Evolutionary conservation across 257 asterid genomes (phyloP).

Genomic region (Jaltomata sinuosa): DNA sequence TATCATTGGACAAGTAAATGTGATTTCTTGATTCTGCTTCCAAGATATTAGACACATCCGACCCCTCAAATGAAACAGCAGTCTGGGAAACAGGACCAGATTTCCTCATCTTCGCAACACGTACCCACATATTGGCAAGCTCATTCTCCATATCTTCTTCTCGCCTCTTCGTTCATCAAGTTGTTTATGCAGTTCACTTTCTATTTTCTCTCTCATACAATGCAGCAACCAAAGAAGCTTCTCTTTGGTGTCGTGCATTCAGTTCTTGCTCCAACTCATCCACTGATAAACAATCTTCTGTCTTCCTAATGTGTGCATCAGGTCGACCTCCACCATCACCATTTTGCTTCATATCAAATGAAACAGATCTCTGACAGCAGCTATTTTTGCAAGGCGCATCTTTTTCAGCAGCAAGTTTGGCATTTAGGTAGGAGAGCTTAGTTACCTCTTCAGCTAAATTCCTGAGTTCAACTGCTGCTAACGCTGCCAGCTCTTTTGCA

Average conservation of each 20-base stretch:
- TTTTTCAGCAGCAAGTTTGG: slow-evolving; percentile 41
- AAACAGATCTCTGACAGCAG: slow-evolving; percentile 33
- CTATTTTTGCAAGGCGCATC: slow-evolving; percentile 30
- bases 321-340: slow-evolving; percentile 13
- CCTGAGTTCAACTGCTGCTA: slow-evolving; percentile 82
- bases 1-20: slow-evolving; percentile 11
- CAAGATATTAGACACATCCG: background rate
- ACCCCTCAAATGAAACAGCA: slow-evolving; percentile 11
- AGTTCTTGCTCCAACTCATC: too few relatives aligned
- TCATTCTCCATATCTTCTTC: slow-evolving; percentile 60
- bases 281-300: slow-evolving; percentile 34
- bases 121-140: too few relatives aligned
- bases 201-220: slow-evolving; percentile 70
- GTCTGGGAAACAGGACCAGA: slow-evolving; percentile 18
- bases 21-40: slow-evolving; percentile 12
- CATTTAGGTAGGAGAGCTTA: slow-evolving; percentile 67
- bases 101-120: slow-evolving; percentile 45
- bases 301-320: slow-evolving; percentile 24
- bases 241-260: slow-evolving; percentile 60
- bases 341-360: slow-evolving; percentile 26
- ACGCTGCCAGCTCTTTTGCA: slow-evolving; percentile 76
- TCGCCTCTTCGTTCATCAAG: slow-evolving; percentile 58
- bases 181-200: slow-evolving; percentile 58
- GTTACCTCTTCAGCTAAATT: slow-evolving; percentile 78
- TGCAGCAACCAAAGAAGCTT: slow-evolving; percentile 72